Conservation (phyloP, 345 rosid species). For the Hirschfeldia incana region DNA sequence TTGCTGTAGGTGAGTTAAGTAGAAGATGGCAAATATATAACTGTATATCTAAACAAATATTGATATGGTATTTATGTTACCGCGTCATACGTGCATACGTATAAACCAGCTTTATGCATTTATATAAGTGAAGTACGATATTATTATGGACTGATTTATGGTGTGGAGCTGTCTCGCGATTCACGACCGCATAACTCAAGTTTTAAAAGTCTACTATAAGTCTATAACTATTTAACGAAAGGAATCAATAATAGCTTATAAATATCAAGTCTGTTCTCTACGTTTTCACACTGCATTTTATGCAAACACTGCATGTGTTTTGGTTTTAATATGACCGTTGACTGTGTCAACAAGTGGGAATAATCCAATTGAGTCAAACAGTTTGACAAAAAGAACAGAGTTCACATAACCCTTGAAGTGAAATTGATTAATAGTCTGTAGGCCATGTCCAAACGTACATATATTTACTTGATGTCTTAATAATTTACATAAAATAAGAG, state of each 20-base stretch:
- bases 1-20: slow-evolving; percentile 8
- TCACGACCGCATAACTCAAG: slow-evolving; percentile 14
- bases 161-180: slow-evolving; percentile 16
- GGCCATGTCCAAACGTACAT: too few relatives aligned
- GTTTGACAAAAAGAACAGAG: neutral
- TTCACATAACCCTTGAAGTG: neutral
- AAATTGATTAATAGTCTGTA: neutral
- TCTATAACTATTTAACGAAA: neutral
- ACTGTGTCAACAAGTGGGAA: neutral
- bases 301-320: neutral
- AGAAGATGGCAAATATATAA: slow-evolving; percentile 16
- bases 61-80: neutral
- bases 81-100: neutral
- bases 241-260: neutral
- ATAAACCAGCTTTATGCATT: neutral
- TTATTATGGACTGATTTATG: slow-evolving; percentile 5
- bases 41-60: neutral
- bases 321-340: neutral
- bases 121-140: slow-evolving; percentile 1
- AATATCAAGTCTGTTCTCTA: neutral
- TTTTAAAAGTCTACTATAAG: neutral
- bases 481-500: too few relatives aligned
- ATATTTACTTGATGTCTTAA: too few relatives aligned
- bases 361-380: neutral
- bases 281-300: neutral